phyloP scores from a whole-genome alignment of 495 filamentous ascomycete genomes.

The Penicillium antarcticum region DNA sequence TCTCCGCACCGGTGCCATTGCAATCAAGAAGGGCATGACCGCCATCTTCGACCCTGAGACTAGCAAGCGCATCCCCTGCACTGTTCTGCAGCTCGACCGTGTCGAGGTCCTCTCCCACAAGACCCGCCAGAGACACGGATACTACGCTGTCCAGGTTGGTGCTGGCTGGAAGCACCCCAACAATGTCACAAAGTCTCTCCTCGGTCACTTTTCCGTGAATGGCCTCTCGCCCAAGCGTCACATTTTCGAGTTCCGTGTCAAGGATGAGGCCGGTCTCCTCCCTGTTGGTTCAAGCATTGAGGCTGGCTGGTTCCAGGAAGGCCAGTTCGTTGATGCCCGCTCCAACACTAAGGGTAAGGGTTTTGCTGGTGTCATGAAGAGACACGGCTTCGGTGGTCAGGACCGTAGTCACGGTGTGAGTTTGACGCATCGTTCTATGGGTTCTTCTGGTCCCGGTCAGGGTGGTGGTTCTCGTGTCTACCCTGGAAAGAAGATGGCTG shows the following conservation, averaged over 20 bases:
- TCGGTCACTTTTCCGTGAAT: constrained; percentile 80
- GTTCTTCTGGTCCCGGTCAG: constrained; percentile 81
- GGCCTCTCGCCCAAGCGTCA: constrained; percentile 77
- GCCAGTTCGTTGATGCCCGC: constrained; percentile 85
- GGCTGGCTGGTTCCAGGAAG: constrained; percentile 84
- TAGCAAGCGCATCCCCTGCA: constrained; percentile 78
- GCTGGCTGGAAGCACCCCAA: constrained; percentile 68
- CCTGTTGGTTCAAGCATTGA: constrained; percentile 67
- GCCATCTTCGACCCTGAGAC: constrained; percentile 75
- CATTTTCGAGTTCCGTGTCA: constrained; percentile 82
- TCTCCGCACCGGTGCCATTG: constrained; percentile 75
- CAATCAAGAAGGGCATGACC: constrained; percentile 92
- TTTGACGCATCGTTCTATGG: constrained; percentile 84
- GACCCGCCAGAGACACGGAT: constrained; percentile 75
- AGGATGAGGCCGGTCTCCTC: constrained; percentile 65
- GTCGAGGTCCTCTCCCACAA: constrained; percentile 85
- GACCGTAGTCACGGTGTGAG: constrained; percentile 92
- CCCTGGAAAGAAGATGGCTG: constrained; percentile 97
- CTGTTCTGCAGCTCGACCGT: constrained; percentile 89
- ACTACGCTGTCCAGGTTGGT: constrained; percentile 89
- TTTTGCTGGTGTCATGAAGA: constrained; percentile 97
- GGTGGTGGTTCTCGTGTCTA: constrained; percentile 87
- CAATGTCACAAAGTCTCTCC: constrained; percentile 73
- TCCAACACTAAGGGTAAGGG: constrained; percentile 79
- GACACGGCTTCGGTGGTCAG: constrained; percentile 83